Base-by-base conservation (phyloP, 495 filamentous ascomycete genomes). In the Neurospora hispaniola region DNA sequence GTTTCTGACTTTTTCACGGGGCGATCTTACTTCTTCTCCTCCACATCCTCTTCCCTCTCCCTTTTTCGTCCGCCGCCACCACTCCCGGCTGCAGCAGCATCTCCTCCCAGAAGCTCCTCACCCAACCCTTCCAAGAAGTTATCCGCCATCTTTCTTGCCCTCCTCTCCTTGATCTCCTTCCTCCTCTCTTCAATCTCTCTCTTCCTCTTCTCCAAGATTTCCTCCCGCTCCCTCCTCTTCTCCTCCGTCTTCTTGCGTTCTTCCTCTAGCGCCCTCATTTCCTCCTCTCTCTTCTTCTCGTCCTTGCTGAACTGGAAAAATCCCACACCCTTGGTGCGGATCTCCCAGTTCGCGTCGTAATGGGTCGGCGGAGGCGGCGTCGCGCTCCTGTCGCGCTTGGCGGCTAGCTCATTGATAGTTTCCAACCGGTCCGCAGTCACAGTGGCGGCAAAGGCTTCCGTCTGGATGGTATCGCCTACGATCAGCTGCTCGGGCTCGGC, bases 251-350 rank as follows among this genome's bases (percentile, higher is more conserved):
- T 86, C 73, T 78, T 76, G 71, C 96, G 82, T 84, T 92, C 89
- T 72, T 75, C 80, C 76, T 87, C 85, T 73, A 99, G 79, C 69
- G 84, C 86, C 80, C 86, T 86, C 93, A 98, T 97, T 86, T 98
- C 91, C 80, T 79, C 78, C 74, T 82, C 81, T 71, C 96, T 83
- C 71, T 82, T 82, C 70, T 82, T 88, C 77, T 88, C 88, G 80
- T 97, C 90, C 74, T 82, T 85, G 38, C 89, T 91, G 78, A 99
- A 98, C 42, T 87, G 86, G 79, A 94, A 98, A 79, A 97, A 99
- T 0, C 94, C 96, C 8, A 92, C 91, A 0, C 96, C 96, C 78
- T 94, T 95, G 46, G 89, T 92, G 70, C 96, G 84, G 41, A 96
- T 89, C 85, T 98, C 96, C 71, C 82, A 84, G 72, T 84, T 87